Conservation (phyloP, 306 rosid genomes). For the Vigna hirtella region DNA sequence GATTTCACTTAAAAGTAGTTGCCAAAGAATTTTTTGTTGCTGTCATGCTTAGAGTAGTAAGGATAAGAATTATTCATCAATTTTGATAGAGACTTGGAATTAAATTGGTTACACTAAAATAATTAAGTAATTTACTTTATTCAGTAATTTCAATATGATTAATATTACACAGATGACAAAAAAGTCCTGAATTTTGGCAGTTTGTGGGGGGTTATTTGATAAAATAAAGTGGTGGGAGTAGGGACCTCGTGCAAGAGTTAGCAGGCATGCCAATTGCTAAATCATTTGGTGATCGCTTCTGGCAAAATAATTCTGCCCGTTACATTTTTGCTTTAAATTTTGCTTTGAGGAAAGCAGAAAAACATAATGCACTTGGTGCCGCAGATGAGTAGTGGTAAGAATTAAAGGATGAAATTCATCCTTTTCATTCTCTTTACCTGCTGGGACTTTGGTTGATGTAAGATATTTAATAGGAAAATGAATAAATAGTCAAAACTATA, state of each 20-base stretch:
- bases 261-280: conserved; percentile 18
- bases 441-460: conserved; percentile 21
- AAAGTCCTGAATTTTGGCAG: background rate
- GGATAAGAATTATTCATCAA: conserved; percentile 5
- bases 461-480: background rate
- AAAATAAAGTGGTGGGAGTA: conserved; percentile 9
- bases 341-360: background rate
- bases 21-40: conserved; percentile 25
- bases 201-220: conserved; percentile 15
- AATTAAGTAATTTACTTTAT: conserved; percentile 29
- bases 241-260: background rate
- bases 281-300: background rate
- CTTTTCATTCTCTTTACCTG: conserved; percentile 18
- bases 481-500: background rate
- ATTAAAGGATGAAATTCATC: conserved; percentile 15
- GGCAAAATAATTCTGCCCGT: background rate
- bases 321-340: background rate
- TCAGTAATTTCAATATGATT: conserved; percentile 16
- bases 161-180: background rate
- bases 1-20: conserved; percentile 7
- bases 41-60: conserved; percentile 6
- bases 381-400: conserved; percentile 20
- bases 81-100: background rate
- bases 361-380: background rate
- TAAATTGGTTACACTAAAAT: conserved; percentile 20